phyloP scores from a whole-genome alignment of 2,329 filamentous ascomycete genomes.

The Macroventuria anomochaeta region DNA sequence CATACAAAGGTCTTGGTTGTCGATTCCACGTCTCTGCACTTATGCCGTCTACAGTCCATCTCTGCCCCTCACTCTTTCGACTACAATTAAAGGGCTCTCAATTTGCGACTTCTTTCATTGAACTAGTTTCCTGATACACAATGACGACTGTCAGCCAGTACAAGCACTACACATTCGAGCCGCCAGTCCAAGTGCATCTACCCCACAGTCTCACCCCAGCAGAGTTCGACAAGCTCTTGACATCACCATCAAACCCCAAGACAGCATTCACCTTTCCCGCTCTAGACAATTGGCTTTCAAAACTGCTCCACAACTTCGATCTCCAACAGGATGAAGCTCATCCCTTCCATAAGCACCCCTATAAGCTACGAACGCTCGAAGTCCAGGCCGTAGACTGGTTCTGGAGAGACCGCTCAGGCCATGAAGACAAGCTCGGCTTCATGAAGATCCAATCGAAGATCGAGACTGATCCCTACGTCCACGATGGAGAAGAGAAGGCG shows the following conservation, averaged over 20 bases:
- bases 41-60: too few relatives aligned
- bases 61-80: too few relatives aligned
- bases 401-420: slow-evolving; percentile 34
- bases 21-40: not conserved
- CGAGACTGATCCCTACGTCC: slow-evolving; percentile 55
- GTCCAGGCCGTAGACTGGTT: slow-evolving; percentile 64
- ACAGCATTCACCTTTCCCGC: slow-evolving; percentile 55
- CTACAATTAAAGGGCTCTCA: too few relatives aligned
- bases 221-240: slow-evolving; percentile 18
- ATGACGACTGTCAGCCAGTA: slow-evolving; percentile 10
- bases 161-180: slow-evolving; percentile 26
- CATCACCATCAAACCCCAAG: not conserved
- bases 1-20: not conserved
- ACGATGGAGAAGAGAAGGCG: slow-evolving; percentile 18
- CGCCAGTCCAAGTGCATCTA: slow-evolving; percentile 51
- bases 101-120: not conserved
- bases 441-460: slow-evolving; percentile 62
- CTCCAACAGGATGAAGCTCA: slow-evolving; percentile 56
- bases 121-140: too few relatives aligned
- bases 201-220: slow-evolving; percentile 53
- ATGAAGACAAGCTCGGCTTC: slow-evolving; percentile 57
- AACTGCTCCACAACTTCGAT: slow-evolving; percentile 56
- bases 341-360: slow-evolving; percentile 60
- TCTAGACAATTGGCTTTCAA: slow-evolving; percentile 62
- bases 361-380: slow-evolving; percentile 59